Percentiles rank a stretch among this genome's conserved stretches.
These are phyloP conservation scores for Dendrocalamus sinicus DNA, from an alignment of 176 grass and related monocot genomes.

Conservation along the genomic window DNA sequence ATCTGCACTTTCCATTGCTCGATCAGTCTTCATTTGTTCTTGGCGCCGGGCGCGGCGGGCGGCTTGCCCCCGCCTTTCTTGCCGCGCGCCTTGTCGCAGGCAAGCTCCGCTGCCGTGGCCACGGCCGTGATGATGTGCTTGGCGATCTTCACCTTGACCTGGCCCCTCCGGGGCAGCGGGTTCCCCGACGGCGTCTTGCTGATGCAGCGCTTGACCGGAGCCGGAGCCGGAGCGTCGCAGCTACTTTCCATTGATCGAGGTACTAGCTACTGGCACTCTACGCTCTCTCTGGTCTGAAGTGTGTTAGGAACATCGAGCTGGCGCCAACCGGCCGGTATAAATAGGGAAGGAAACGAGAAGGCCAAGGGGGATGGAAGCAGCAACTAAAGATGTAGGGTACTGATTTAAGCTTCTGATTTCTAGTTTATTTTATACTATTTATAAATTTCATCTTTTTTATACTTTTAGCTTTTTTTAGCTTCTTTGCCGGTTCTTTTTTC, in stretches of 20 bases:
- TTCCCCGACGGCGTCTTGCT: slow-evolving; percentile 54
- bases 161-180: slow-evolving; percentile 66
- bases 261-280: neutral
- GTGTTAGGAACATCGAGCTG: neutral
- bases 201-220: neutral
- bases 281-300: neutral
- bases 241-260: slow-evolving; percentile 26
- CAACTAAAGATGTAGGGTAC: neutral
- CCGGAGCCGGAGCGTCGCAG: neutral
- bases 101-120: slow-evolving; percentile 15
- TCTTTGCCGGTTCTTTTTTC: too few species aligned
- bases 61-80: neutral
- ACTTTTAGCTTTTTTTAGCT: too few species aligned
- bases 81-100: neutral
- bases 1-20: neutral
- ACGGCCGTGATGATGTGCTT: slow-evolving; percentile 36
- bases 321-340: neutral
- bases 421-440: too few species aligned
- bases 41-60: neutral
- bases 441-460: too few species aligned
- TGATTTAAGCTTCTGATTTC: too few species aligned
- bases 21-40: slow-evolving; percentile 13
- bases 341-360: neutral
- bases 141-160: slow-evolving; percentile 65
- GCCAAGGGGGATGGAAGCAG: neutral